Percentiles rank a stretch among this genome's conserved stretches.
phyloP scores from a whole-genome alignment of 371 early-diverging fungal species.

The Sporodiniella umbellata region DNA sequence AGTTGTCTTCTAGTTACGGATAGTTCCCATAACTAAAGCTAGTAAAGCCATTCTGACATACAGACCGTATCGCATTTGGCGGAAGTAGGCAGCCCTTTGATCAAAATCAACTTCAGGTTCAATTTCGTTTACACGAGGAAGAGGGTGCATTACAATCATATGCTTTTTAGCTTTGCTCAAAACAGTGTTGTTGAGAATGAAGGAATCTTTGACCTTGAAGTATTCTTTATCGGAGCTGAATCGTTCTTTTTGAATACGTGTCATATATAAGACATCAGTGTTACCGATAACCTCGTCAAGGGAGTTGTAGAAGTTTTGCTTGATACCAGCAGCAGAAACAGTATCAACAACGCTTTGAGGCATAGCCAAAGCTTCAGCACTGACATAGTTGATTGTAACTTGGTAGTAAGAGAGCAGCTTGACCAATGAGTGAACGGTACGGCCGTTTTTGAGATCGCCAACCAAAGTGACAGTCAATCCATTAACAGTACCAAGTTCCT shows the following conservation, averaged over 20 bases:
- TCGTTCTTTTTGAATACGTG: conserved; percentile 95
- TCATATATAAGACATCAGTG: conserved; percentile 97
- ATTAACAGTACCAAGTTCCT: conserved; percentile 94
- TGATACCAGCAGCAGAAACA: conserved; percentile 63
- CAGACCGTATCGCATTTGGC: conserved; percentile 96
- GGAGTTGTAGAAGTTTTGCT: conserved; percentile 67
- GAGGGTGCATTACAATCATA: conserved; percentile 98
- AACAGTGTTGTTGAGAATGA: conserved; percentile 82
- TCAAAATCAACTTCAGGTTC: conserved; percentile 96
- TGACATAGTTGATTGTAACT: conserved; percentile 92
- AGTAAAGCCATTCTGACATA: conserved; percentile 97
- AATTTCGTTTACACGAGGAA: conserved; percentile 94
- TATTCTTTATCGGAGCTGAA: conserved; percentile 82
- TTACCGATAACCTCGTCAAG: conserved; percentile 78
- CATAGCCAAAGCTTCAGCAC: conserved; percentile 80
- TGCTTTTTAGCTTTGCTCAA: conserved; percentile 86
- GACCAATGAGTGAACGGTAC: conserved; percentile 96
- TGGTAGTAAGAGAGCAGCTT: conserved; percentile 87
- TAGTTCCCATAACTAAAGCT: conserved; percentile 71
- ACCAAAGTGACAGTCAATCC: conserved; percentile 94
- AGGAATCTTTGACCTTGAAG: conserved; percentile 70
- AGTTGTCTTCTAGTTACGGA: conserved; percentile 31
- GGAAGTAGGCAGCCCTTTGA: conserved; percentile 95
- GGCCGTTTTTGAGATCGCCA: conserved; percentile 95
- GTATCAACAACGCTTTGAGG: conserved; percentile 84